Conservation (phyloP, 495 filamentous ascomycete species). For the Daldinia vernicosa region DNA sequence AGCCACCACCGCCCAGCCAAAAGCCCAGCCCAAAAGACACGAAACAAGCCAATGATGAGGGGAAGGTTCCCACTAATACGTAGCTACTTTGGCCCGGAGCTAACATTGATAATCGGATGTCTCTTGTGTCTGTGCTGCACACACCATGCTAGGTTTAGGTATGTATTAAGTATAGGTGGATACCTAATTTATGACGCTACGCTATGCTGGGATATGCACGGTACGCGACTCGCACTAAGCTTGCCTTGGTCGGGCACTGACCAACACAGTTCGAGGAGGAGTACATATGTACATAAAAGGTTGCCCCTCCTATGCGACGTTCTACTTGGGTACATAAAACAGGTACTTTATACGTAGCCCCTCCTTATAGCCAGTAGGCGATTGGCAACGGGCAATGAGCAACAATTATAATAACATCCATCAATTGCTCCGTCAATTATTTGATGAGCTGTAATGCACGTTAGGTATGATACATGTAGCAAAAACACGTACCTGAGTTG, state of each 20-base stretch:
- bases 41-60: slow-evolving; percentile 34
- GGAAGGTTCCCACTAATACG: slow-evolving; percentile 23
- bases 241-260: slow-evolving; percentile 33
- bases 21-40: slow-evolving; percentile 36
- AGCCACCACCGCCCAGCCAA: slow-evolving; percentile 30
- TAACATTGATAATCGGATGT: slow-evolving; percentile 44
- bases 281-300: no score
- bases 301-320: slow-evolving; percentile 18
- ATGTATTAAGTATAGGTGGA: not conserved
- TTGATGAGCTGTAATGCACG: not conserved
- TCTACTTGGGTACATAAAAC: not conserved
- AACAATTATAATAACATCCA: not conserved
- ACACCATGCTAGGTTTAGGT: slow-evolving; percentile 18
- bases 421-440: not conserved
- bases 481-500: not conserved
- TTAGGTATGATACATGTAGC: not conserved
- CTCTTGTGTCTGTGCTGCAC: slow-evolving; percentile 39
- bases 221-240: slow-evolving; percentile 32
- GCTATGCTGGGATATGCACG: slow-evolving; percentile 17
- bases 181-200: slow-evolving; percentile 20
- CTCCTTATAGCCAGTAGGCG: not conserved
- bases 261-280: slow-evolving; percentile 26
- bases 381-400: not conserved
- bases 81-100: slow-evolving; percentile 36
- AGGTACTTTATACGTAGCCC: not conserved